These are phyloP conservation scores for Phascolomyces articulosus DNA, from an alignment of 371 early-diverging fungal genomes.

Conservation along the genomic window DNA sequence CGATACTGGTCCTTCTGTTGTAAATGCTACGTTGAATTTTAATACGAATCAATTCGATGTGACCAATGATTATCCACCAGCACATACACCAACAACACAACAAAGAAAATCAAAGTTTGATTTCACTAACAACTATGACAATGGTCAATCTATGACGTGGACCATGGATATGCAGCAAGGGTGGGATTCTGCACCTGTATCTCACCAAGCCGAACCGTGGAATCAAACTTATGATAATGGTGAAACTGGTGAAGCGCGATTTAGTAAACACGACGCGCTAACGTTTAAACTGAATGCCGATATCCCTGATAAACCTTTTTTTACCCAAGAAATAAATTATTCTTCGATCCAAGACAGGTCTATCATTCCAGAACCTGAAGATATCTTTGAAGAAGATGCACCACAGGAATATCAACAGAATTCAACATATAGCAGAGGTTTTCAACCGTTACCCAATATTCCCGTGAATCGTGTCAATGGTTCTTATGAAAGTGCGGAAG, in stretches of 20 bases:
- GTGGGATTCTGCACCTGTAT: slow-evolving; percentile 14
- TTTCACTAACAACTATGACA: slow-evolving; percentile 1
- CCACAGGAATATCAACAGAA: neutral
- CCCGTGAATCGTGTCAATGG: slow-evolving; percentile 55
- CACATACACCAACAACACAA: neutral
- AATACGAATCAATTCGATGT: slow-evolving; percentile 21
- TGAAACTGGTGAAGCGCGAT: slow-evolving; percentile 1
- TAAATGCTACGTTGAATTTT: slow-evolving; percentile 24
- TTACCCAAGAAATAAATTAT: slow-evolving; percentile 31
- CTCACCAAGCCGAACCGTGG: slow-evolving; percentile 2
- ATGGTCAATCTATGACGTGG: slow-evolving; percentile 10
- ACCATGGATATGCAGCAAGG: slow-evolving; percentile 10
- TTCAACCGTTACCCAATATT: slow-evolving; percentile 37
- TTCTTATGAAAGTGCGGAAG: slow-evolving; percentile 53
- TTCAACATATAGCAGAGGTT: neutral
- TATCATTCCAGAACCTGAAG: slow-evolving; percentile 33
- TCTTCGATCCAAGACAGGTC: slow-evolving; percentile 24
- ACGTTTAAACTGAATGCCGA: slow-evolving; percentile 30
- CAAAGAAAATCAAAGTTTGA: slow-evolving; percentile 14
- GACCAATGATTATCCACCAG: neutral
- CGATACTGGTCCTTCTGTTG: slow-evolving; percentile 11
- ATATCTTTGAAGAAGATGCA: slow-evolving; percentile 18
- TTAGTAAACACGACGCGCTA: slow-evolving; percentile 7
- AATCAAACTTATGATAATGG: neutral
- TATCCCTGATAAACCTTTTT: slow-evolving; percentile 27